Evolutionary conservation across 2,329 filamentous ascomycete genomes (phyloP).

Genomic region (Teratosphaeria viscida): DNA sequence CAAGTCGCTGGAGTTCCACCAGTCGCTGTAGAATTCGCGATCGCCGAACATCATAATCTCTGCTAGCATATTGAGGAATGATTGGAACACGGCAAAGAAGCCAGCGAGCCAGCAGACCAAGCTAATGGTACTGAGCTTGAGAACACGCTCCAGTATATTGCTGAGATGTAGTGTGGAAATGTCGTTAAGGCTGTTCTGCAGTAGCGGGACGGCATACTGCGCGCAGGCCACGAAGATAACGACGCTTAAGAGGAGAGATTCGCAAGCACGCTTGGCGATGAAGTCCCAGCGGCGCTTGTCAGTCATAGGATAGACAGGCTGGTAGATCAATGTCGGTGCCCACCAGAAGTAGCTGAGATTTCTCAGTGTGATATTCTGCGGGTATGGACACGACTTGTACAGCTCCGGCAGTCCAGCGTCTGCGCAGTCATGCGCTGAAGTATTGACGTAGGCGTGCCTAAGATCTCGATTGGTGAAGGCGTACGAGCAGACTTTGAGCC

Average conservation of each 20-base stretch:
- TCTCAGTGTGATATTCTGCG: constrained; percentile 73
- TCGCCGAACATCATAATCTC: constrained; percentile 87
- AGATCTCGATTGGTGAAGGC: constrained; percentile 94
- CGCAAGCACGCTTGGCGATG: constrained; percentile 69
- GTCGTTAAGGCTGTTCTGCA: constrained; percentile 82
- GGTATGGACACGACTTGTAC: constrained; percentile 77
- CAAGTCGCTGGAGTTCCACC: constrained; percentile 89
- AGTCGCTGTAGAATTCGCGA: constrained; percentile 89
- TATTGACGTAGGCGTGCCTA: constrained; percentile 66
- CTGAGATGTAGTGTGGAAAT: constrained; percentile 70
- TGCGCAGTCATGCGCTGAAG: constrained; percentile 47
- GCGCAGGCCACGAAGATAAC: constrained; percentile 79
- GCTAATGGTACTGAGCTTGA: constrained; percentile 93
- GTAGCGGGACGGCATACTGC: constrained; percentile 83
- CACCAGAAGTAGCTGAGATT: constrained; percentile 97
- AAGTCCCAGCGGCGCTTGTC: constrained; percentile 75
- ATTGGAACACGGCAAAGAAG: constrained; percentile 95
- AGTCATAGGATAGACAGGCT: constrained; percentile 88
- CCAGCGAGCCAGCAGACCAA: constrained; percentile 94
- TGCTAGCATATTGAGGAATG: constrained; percentile 78
- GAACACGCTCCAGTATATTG: constrained; percentile 75
- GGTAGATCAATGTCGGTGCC: constrained; percentile 91
- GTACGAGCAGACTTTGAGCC: constrained; percentile 92
- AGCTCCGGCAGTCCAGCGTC: constrained; percentile 65
- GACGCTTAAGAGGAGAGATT: constrained; percentile 66